These are phyloP conservation scores for Penicillium sp. DNA, from an alignment of 2,329 filamentous ascomycete genomes.

Conservation along the genomic window DNA sequence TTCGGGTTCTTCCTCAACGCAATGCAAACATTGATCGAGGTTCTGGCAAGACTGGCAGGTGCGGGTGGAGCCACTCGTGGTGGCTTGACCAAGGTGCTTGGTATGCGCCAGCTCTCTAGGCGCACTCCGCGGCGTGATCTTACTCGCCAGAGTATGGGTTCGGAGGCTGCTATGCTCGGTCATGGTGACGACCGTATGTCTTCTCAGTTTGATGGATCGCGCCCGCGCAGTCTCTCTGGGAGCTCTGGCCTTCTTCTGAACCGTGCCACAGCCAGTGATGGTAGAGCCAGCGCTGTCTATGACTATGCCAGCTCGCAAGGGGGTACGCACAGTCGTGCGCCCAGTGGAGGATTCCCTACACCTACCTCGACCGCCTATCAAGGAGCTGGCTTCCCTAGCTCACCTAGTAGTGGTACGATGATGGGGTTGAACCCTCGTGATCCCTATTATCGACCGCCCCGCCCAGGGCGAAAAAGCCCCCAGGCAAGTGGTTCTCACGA, in stretches of 20 bases:
- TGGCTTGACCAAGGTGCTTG: conserved; percentile 83
- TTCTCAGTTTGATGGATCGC: conserved; percentile 52
- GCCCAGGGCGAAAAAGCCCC: conserved; percentile 65
- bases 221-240: conserved; percentile 59
- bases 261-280: conserved; percentile 45
- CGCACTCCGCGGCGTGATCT: conserved; percentile 64
- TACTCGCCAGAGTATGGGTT: conserved; percentile 77
- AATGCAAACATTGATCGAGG: conserved; percentile 84
- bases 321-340: conserved; percentile 51
- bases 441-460: conserved; percentile 84
- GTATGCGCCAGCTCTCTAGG: conserved; percentile 81
- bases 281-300: conserved; percentile 51
- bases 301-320: conserved; percentile 52
- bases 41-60: conserved; percentile 75
- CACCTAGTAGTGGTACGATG: conserved; percentile 43
- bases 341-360: conserved; percentile 62
- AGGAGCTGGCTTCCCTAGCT: conserved; percentile 51
- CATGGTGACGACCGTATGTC: conserved; percentile 65
- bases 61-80: conserved; percentile 75
- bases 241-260: conserved; percentile 63
- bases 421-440: conserved; percentile 58
- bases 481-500: conserved; percentile 49
- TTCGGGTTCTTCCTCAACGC: conserved; percentile 94
- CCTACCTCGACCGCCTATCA: conserved; percentile 78
- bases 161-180: conserved; percentile 75